phyloP scores from a whole-genome alignment of 331 rosid genomes.

The Quercus phellos region DNA sequence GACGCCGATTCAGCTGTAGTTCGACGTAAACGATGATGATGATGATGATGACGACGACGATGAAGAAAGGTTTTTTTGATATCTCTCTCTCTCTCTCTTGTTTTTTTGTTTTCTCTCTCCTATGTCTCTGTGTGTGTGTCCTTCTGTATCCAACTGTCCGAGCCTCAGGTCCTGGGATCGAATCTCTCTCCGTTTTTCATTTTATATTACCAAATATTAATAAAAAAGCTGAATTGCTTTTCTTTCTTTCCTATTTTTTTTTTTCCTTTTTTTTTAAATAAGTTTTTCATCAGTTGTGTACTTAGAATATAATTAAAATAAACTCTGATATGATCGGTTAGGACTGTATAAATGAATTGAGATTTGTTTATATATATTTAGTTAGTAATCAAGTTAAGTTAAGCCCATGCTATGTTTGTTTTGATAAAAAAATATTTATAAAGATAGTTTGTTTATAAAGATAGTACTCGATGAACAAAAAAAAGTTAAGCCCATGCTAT shows the following conservation, averaged over 20 bases:
- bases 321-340: rapidly evolving
- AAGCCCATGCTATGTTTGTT: no score
- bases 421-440: no score
- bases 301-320: no score
- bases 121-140: conserved; percentile 1
- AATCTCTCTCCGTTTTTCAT: conserved; percentile 35
- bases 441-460: no score
- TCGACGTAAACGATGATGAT: conserved; percentile 23
- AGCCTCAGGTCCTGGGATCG: conserved; percentile 38
- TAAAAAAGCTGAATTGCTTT: neutral
- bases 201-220: neutral
- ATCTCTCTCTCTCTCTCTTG: neutral
- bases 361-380: no score
- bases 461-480: no score
- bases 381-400: no score
- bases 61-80: neutral
- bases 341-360: no score
- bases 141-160: conserved; percentile 41
- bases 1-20: conserved; percentile 35
- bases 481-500: no score
- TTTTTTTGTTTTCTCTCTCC: conserved; percentile 20
- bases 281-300: no score
- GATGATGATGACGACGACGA: neutral
- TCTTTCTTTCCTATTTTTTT: neutral
- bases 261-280: neutral